Evolutionary conservation across 768 basidiomycete genomes (phyloP).

Genomic region (Porphyrellus cyaneotinctus): DNA sequence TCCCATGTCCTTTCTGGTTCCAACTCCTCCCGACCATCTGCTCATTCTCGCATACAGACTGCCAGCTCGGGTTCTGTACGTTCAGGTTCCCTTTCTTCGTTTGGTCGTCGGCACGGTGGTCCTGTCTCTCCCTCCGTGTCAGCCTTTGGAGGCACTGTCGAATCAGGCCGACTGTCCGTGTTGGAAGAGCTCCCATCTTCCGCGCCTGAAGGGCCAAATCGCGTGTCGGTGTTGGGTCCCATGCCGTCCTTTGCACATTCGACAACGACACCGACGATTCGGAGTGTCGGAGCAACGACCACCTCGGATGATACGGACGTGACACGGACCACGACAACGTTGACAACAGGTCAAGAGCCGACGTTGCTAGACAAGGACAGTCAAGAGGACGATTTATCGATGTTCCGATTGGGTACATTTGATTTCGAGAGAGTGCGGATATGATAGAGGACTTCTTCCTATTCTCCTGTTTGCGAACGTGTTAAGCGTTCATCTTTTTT

Average conservation of each 20-base stretch:
- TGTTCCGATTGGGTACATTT: constrained; percentile 16
- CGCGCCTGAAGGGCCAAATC: constrained; percentile 15
- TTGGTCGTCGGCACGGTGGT: constrained; percentile 39
- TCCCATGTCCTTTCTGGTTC: constrained; percentile 46
- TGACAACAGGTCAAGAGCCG: constrained; percentile 15
- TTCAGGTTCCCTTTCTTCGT: constrained; percentile 52
- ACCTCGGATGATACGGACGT: constrained; percentile 30
- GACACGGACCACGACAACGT: constrained; percentile 20
- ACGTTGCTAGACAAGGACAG: constrained; percentile 9
- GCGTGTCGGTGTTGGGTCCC: constrained; percentile 28
- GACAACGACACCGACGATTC: constrained; percentile 27
- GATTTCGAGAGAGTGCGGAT: constrained; percentile 20
- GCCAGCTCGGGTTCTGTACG: constrained; percentile 39
- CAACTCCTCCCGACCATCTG: constrained; percentile 51
- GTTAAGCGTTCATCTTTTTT: neutral
- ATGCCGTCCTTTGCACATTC: constrained; percentile 33
- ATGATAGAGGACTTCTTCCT: neutral
- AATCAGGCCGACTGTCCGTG: constrained; percentile 19
- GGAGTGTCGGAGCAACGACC: constrained; percentile 30
- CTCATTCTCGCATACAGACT: constrained; percentile 36
- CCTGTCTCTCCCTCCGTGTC: constrained; percentile 48
- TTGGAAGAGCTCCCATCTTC: constrained; percentile 20
- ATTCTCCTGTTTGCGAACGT: constrained; percentile 1
- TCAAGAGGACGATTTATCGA: constrained; percentile 7
- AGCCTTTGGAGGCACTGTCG: constrained; percentile 39